Base-by-base conservation (phyloP, 352 stramenopile genomes). In the Globisporangium heterothallicum region DNA sequence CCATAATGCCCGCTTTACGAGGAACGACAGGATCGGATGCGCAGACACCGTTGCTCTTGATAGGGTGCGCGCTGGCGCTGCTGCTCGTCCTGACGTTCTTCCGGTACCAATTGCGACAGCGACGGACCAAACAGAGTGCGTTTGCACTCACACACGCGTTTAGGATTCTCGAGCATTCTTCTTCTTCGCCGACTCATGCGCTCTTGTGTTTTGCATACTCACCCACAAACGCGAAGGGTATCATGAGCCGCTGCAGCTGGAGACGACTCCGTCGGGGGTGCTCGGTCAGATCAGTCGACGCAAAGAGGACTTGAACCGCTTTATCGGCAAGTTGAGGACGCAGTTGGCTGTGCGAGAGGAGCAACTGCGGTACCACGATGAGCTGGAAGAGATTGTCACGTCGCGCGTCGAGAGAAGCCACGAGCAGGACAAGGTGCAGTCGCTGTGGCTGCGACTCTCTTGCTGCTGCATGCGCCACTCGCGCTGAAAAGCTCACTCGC, bases 381-480 rank as follows among this genome's bases (percentile, higher is more conserved):
- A 85, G 47, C 77, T 90, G 6, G 74, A 90, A 53, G 61, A 74
- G 26, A 68, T 87, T 22, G 68, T 89, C 24, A 89, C 78, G 0
- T 68, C 67, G 7, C 67, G 74, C 16, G 61, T 73, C 14, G 64
- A 79, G 53, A 89, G 64, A 3, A 74, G 58, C 63, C 63, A 58
- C 6, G 61, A 56, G 19, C 61, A 86, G 22, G 69, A 86, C 13
- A 46, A 76, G 58, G 75, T 86, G 13, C 4, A 12, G 38, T 27
- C 27, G 24, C 22, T 32, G 6, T n/a, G 10, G 40, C 26, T 2
- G 7, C 24, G 18, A 42, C 12, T 29, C 13, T 44, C 5, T 41
- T 19, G 0, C 24, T 41, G 18, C 29, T 48, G 24, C 5, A 19
- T 41, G 16, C 9, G 10, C 7, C 6, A 22, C 18, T 41, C n/a